These are phyloP conservation scores for Candida sithepensis DNA, from an alignment of 805 yeast species.

Conservation along the genomic window DNA sequence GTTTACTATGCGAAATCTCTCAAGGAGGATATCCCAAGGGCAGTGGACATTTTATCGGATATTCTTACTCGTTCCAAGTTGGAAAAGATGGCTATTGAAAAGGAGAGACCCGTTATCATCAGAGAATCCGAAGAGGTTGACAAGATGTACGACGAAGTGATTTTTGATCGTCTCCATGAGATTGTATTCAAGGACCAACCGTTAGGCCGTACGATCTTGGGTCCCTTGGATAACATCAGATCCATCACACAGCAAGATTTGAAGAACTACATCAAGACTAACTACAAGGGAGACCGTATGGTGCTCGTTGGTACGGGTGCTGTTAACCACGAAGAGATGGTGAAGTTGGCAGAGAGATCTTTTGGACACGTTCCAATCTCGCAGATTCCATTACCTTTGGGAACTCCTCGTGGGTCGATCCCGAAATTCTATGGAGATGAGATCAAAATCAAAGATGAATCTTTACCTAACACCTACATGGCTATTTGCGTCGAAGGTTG, in stretches of 20 bases:
- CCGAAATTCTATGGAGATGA: conserved; percentile 87
- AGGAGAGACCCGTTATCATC: conserved; percentile 93
- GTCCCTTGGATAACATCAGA: conserved; percentile 86
- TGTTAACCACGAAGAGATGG: conserved; percentile 83
- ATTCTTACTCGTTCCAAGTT: conserved; percentile 82
- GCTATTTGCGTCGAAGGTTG: conserved; percentile 98
- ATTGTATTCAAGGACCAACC: conserved; percentile 89
- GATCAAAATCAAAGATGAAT: conserved; percentile 73
- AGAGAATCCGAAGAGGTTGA: conserved; percentile 98
- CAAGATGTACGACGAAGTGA: conserved; percentile 97
- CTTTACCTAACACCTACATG: conserved; percentile 84
- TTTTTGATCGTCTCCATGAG: conserved; percentile 93
- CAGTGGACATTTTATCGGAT: conserved; percentile 86
- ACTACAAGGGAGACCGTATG: conserved; percentile 96
- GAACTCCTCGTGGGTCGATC: conserved; percentile 65
- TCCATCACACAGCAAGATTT: conserved; percentile 76
- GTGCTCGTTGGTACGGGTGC: conserved; percentile 97
- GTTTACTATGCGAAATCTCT: conserved; percentile 93
- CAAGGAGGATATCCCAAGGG: conserved; percentile 72
- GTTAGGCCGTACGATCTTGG: conserved; percentile 92
- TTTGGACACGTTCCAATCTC: conserved; percentile 68
- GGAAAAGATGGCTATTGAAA: conserved; percentile 82
- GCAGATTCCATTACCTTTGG: conserved; percentile 59
- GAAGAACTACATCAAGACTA: conserved; percentile 71
- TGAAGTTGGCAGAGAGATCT: conserved; percentile 65